Base-by-base conservation (phyloP, 1,284 basidiomycete genomes). In the Malassezia nana region DNA sequence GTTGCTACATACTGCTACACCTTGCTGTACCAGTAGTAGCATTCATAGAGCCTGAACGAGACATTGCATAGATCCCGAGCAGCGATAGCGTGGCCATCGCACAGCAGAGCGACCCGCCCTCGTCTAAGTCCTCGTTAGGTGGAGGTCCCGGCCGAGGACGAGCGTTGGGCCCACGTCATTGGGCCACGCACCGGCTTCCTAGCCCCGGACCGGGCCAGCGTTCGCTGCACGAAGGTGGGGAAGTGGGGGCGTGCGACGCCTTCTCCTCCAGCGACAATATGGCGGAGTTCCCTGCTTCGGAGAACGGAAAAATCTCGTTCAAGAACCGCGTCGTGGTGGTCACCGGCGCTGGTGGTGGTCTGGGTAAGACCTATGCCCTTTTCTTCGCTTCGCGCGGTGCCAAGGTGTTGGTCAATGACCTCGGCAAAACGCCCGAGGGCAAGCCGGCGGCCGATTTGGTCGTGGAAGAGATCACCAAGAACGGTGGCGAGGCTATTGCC, bases 261-360 rank as follows among this genome's bases (percentile, higher is more conserved):
- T 38, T 30, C 18, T 28, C 38, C 40, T 24, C 13, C 9, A 45
- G 15, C 8, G 29, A 33, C 49, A 67, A 42, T 42, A 70, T 70
- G 67, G 60, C 67, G 12, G 67, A 69, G 44, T 70, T 70, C 55
- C 68, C 68, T 35, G 57, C 58, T 55, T 63, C 60, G 9, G 68
- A 70, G 52, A 63, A 66, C 58, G 68, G 68, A 51, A 69, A 70
- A 58, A 57, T 70, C 52, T 68, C 66, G 47, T 95, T 92, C 81
- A 86, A 89, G 77, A 86, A 85, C 63, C 87, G 94, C 58, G 90
- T 89, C 32, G 87, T 91, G 62, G 81, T 99, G 65, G 79, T 98
- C 62, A 99, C 94, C 44, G 94, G 94, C 53, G 91, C 89, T 50
- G 94, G 94, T 29, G 89, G 89, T 60, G 92, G 94, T 31, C 81